phyloP scores from a whole-genome alignment of 2,329 filamentous ascomycete genomes.

The Aspergillus fructus region DNA sequence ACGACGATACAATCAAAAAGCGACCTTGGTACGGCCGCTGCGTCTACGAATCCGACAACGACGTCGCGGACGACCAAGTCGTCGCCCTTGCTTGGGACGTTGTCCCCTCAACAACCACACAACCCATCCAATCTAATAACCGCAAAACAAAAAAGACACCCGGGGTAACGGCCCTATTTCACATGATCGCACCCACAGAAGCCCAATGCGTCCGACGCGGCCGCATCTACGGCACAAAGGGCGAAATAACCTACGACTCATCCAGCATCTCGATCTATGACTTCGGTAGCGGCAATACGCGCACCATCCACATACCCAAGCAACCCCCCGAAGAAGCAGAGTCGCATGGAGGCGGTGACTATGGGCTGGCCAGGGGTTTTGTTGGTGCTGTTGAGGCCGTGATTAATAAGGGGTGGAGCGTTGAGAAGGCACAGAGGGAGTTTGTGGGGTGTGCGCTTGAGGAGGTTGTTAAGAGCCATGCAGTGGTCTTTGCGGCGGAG shows the following conservation, averaged over 20 bases:
- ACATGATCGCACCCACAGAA: conserved; percentile 91
- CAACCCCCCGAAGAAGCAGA: conserved; percentile 56
- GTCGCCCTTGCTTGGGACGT: conserved; percentile 78
- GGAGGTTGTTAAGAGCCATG: conserved; percentile 85
- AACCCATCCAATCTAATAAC: not conserved
- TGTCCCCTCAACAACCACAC: not conserved
- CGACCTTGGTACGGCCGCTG: conserved; percentile 84
- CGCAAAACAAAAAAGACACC: conserved; percentile 34
- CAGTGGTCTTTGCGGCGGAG: conserved; percentile 90
- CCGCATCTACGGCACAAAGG: conserved; percentile 79
- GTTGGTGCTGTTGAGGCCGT: conserved; percentile 78
- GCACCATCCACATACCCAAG: conserved; percentile 59
- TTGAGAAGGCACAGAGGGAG: conserved; percentile 69
- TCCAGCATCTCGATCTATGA: conserved; percentile 72
- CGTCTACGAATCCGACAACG: conserved; percentile 89
- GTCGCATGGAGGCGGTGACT: conserved; percentile 74
- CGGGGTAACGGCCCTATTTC: conserved; percentile 81
- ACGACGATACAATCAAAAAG: conserved; percentile 48
- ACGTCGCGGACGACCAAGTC: conserved; percentile 88
- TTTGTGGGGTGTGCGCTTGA: conserved; percentile 81
- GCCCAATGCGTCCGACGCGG: conserved; percentile 84
- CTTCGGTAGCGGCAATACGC: conserved; percentile 60
- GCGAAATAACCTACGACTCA: conserved; percentile 85
- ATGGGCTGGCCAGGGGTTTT: conserved; percentile 78
- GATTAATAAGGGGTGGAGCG: conserved; percentile 66